Conservation (phyloP, 805 yeast genomes). For the Kuraishia piskuri region DNA sequence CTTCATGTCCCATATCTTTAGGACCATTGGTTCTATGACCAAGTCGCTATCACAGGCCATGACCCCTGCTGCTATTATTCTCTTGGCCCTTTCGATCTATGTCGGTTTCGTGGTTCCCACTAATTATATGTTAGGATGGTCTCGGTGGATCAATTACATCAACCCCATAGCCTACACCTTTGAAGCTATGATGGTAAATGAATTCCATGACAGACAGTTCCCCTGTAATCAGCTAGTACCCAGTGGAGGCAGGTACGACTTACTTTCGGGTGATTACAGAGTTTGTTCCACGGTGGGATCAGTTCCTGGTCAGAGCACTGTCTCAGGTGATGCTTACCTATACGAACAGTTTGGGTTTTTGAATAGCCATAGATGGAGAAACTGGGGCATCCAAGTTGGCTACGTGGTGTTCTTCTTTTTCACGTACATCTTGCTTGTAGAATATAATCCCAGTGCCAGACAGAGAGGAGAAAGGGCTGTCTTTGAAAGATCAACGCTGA, state of each 20-base stretch:
- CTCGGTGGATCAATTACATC: conserved; percentile 38
- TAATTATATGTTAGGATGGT: conserved; percentile 38
- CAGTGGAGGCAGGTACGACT: conserved; percentile 28
- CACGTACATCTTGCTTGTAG: conserved; percentile 39
- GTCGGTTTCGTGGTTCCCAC: conserved; percentile 42
- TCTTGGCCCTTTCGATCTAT: conserved; percentile 30
- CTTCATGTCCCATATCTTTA: conserved; percentile 47
- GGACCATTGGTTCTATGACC: conserved; percentile 29
- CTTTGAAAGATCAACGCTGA: conserved; percentile 30
- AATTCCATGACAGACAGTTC: conserved; percentile 31
- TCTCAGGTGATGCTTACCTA: conserved; percentile 46
- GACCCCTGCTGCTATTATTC: conserved; percentile 33
- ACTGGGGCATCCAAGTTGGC: conserved; percentile 46
- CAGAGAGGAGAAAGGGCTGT: conserved; percentile 53
- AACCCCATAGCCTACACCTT: conserved; percentile 36
- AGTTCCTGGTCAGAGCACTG: conserved; percentile 36
- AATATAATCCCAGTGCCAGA: conserved; percentile 42
- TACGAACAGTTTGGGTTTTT: conserved; percentile 32
- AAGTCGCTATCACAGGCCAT: conserved; percentile 29
- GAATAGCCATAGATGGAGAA: conserved; percentile 50
- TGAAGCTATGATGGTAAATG: conserved; percentile 37
- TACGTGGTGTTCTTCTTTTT: conserved; percentile 37
- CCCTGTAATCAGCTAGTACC: conserved; percentile 33
- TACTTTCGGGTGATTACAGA: conserved; percentile 9
- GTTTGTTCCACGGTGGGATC: conserved; percentile 55